Conservation (phyloP, 2,329 filamentous ascomycete genomes). For the Colletotrichum sansevieriae region DNA sequence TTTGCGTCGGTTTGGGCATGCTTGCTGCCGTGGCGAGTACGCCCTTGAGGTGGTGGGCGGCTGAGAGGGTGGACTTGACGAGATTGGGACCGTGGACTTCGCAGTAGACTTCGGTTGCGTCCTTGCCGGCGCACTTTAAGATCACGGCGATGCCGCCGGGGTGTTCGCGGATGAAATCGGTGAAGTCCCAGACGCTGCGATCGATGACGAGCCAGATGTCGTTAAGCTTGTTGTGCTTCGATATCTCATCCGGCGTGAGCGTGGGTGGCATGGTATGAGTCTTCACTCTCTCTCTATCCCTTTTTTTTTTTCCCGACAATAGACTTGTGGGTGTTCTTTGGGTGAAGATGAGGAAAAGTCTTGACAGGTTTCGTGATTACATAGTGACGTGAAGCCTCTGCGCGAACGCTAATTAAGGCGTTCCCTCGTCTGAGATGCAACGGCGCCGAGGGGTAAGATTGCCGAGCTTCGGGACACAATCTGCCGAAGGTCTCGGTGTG, state of each 20-base stretch:
- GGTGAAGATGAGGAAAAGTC: neutral
- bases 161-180: conserved; percentile 67
- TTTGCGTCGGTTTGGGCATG: conserved; percentile 25
- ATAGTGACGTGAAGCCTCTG: conserved; percentile 23
- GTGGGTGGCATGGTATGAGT: conserved; percentile 37
- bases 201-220: conserved; percentile 77
- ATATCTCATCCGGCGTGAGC: conserved; percentile 59
- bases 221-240: conserved; percentile 58
- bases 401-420: conserved; percentile 12
- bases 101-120: conserved; percentile 66
- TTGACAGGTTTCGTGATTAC: neutral
- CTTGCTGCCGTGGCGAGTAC: conserved; percentile 47
- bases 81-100: conserved; percentile 62
- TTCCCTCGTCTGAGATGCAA: conserved; percentile 14
- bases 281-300: no score
- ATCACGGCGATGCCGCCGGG: conserved; percentile 58
- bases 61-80: conserved; percentile 55
- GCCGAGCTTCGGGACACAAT: conserved; percentile 33
- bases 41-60: conserved; percentile 63
- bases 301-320: neutral
- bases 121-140: conserved; percentile 63
- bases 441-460: conserved; percentile 23
- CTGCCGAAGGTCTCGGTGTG: conserved; percentile 21
- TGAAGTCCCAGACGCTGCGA: conserved; percentile 75
- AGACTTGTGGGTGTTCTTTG: neutral